A percentile compares a stretch with the other conserved stretches of the same genome.
These are phyloP conservation scores for Ophiostoma triangulosporum DNA, from an alignment of 2,329 filamentous ascomycete species.

Conservation along the genomic window DNA sequence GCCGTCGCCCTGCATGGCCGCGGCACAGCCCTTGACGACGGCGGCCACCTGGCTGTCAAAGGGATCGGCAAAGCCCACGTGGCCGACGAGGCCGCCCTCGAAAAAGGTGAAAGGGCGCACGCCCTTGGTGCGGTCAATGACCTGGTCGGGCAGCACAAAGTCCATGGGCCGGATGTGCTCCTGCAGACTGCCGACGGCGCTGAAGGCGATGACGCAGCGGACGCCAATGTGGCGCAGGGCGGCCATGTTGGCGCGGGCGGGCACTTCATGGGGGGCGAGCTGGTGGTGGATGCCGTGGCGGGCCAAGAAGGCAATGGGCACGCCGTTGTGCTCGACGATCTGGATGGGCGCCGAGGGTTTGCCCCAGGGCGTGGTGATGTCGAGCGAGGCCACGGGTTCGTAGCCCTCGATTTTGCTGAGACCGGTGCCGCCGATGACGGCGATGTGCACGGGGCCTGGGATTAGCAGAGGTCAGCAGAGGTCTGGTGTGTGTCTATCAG, in stretches of 20 bases:
- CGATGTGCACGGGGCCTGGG: constrained; percentile 36
- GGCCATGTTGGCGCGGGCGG: constrained; percentile 90
- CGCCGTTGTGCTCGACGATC: constrained; percentile 75
- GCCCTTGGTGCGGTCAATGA: constrained; percentile 95
- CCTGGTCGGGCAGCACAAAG: constrained; percentile 91
- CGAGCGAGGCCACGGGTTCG: constrained; percentile 66
- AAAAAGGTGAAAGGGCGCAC: constrained; percentile 93
- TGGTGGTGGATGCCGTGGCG: constrained; percentile 85
- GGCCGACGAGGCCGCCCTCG: constrained; percentile 78
- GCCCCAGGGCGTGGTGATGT: constrained; percentile 79
- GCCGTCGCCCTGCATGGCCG: constrained; percentile 65
- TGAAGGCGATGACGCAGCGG: constrained; percentile 84
- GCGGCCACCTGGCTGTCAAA: constrained; percentile 70
- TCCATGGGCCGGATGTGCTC: constrained; percentile 92
- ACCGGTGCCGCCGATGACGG: constrained; percentile 86
- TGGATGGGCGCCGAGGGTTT: constrained; percentile 60
- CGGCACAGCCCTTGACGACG: constrained; percentile 65
- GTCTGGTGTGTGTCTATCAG: too few species aligned
- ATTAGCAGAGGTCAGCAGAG: not conserved
- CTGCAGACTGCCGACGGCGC: constrained; percentile 80
- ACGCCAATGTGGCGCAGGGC: constrained; percentile 86
- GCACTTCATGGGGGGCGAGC: constrained; percentile 87
- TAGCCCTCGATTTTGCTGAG: constrained; percentile 79
- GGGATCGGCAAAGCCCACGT: constrained; percentile 90
- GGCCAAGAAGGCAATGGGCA: constrained; percentile 81